Conservation (phyloP, 2,329 filamentous ascomycete genomes). For the Cercospora brassicicola region DNA sequence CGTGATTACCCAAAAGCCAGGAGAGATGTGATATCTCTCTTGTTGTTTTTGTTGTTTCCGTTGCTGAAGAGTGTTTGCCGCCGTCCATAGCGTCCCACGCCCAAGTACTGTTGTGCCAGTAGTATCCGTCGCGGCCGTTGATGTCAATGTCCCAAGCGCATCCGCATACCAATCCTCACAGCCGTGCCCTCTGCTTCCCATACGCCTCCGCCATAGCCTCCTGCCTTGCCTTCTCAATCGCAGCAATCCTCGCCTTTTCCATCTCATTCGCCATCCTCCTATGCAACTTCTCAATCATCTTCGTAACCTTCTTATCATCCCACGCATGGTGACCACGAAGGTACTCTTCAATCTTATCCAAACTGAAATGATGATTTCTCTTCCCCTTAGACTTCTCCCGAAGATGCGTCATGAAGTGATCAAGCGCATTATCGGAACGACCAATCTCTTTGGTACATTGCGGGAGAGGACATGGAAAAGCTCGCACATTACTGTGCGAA, state of each 20-base stretch:
- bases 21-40: background rate
- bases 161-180: background rate
- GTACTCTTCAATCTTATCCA: constrained; percentile 19
- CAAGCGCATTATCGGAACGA: constrained; percentile 36
- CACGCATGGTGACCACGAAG: constrained; percentile 78
- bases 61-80: background rate
- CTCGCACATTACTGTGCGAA: constrained; percentile 25
- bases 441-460: constrained; percentile 27
- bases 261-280: constrained; percentile 10
- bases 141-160: too few species aligned
- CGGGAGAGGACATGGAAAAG: constrained; percentile 31
- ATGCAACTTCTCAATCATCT: constrained; percentile 21
- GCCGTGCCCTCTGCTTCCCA: background rate
- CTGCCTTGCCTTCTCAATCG: background rate
- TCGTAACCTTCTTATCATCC: constrained; percentile 66
- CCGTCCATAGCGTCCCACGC: background rate
- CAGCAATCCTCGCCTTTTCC: constrained; percentile 2
- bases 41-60: background rate
- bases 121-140: too few species aligned
- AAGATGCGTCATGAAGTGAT: constrained; percentile 39
- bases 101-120: background rate
- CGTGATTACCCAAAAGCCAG: background rate
- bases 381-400: constrained; percentile 24
- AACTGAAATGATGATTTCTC: constrained; percentile 29
- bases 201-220: background rate